Evolutionary conservation across 192 early-diverging fungal species (phyloP).

Genomic region (Linnemannia schmuckeri): DNA sequence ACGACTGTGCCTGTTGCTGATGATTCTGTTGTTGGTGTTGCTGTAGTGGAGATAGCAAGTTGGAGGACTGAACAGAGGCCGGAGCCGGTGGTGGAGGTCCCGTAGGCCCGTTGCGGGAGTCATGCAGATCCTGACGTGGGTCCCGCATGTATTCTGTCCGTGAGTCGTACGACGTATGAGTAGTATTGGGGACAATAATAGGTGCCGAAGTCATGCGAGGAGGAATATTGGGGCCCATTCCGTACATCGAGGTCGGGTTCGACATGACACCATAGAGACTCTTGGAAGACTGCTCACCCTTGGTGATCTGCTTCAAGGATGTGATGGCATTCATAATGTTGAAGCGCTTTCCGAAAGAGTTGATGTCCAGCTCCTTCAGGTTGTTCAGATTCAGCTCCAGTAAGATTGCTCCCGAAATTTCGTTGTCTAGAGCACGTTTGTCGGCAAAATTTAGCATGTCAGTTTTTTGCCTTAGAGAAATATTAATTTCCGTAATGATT

Average conservation of each 20-base stretch:
- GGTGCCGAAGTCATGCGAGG: conserved; percentile 43
- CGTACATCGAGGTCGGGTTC: conserved; percentile 25
- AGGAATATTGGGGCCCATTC: conserved; percentile 43
- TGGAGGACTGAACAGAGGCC: background rate
- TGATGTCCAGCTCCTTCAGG: conserved; percentile 77
- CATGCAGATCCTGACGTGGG: conserved; percentile 29
- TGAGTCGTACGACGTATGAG: conserved; percentile 22
- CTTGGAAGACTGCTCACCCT: conserved; percentile 21
- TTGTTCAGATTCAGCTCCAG: conserved; percentile 71
- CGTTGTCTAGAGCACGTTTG: conserved; percentile 65
- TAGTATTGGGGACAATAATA: conserved; percentile 11
- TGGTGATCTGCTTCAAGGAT: conserved; percentile 60
- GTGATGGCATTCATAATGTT: conserved; percentile 77
- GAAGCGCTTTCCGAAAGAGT: conserved; percentile 72
- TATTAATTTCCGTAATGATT: background rate
- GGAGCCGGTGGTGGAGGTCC: conserved; percentile 7
- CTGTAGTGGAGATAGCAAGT: conserved; percentile 1
- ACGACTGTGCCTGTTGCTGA: conserved; percentile 8
- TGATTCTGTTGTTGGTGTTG: conserved; percentile 21
- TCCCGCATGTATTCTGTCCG: conserved; percentile 40
- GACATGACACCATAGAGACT: conserved; percentile 21
- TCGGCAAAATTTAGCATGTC: conserved; percentile 42
- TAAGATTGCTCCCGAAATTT: conserved; percentile 76
- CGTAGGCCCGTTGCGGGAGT: conserved; percentile 12
- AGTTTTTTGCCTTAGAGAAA: background rate